Conservation (phyloP, 2,329 filamentous ascomycete species). For the Alternaria sp. region DNA sequence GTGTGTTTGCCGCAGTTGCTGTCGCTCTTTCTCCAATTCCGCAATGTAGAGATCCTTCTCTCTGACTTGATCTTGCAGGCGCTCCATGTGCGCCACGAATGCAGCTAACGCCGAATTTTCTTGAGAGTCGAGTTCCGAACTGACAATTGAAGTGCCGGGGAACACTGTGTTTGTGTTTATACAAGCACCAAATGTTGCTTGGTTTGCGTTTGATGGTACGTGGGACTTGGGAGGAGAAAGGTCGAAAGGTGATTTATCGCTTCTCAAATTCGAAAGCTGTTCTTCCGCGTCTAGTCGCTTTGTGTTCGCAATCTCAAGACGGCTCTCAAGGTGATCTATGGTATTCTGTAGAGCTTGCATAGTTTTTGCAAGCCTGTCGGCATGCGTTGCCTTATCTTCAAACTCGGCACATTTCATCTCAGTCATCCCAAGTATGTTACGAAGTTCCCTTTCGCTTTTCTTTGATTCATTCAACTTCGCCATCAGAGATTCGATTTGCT, state of each 20-base stretch:
- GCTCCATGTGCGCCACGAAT: conserved; percentile 42
- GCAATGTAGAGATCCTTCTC: conserved; percentile 38
- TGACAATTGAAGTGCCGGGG: conserved; percentile 31
- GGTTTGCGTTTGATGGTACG: background rate
- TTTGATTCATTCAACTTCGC: conserved; percentile 52
- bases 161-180: conserved; percentile 45
- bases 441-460: conserved; percentile 44
- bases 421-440: conserved; percentile 40
- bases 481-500: conserved; percentile 52
- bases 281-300: conserved; percentile 54
- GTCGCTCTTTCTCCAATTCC: conserved; percentile 34
- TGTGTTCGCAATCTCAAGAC: conserved; percentile 53
- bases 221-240: conserved; percentile 18
- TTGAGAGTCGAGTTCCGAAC: conserved; percentile 24
- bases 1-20: conserved; percentile 28
- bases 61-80: conserved; percentile 45
- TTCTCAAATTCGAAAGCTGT: conserved; percentile 43
- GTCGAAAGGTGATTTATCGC: conserved; percentile 42
- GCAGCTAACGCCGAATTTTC: conserved; percentile 36
- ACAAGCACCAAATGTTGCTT: conserved; percentile 22
- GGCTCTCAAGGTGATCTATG: conserved; percentile 50
- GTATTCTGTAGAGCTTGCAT: conserved; percentile 48
- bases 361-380: conserved; percentile 37
- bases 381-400: conserved; percentile 39
- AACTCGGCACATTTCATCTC: conserved; percentile 44